phyloP scores from a whole-genome alignment of 2,329 filamentous ascomycete species.

The Fusarium goolgardi region DNA sequence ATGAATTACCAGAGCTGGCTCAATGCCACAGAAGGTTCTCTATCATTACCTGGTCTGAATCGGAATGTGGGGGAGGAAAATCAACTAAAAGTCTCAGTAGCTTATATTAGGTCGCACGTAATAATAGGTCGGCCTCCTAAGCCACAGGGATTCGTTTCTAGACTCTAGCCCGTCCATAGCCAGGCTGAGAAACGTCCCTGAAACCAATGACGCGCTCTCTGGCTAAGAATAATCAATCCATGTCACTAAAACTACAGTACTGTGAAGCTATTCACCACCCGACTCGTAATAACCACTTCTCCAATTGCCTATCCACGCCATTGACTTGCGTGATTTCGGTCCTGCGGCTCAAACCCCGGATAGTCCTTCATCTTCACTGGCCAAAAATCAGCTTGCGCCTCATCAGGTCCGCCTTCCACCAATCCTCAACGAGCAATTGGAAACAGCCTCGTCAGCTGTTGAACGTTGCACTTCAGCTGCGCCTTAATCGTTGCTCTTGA shows the following conservation, averaged over 20 bases:
- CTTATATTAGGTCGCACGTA: not conserved
- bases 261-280: constrained; percentile 1
- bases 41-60: constrained; percentile 18
- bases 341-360: not conserved
- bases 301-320: constrained; percentile 11
- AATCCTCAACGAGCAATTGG: constrained; percentile 39
- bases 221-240: constrained; percentile 19
- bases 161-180: not conserved
- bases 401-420: not conserved
- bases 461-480: not conserved
- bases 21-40: constrained; percentile 5
- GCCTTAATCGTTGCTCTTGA: not conserved
- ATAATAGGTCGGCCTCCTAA: not conserved
- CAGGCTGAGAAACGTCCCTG: constrained; percentile 35
- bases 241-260: constrained; percentile 11
- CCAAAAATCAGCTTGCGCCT: not conserved
- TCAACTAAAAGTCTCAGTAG: not conserved
- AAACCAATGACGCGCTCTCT: constrained; percentile 44
- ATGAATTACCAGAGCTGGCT: not conserved
- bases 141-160: not conserved
- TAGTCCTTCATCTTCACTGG: constrained; percentile 11
- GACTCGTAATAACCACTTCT: constrained; percentile 11
- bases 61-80: constrained; percentile 37
- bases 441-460: constrained; percentile 30
- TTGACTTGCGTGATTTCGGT: constrained; percentile 8